These are phyloP conservation scores for Paspalum vaginatum DNA, from an alignment of 176 grass and related monocot species.

Conservation along the genomic window DNA sequence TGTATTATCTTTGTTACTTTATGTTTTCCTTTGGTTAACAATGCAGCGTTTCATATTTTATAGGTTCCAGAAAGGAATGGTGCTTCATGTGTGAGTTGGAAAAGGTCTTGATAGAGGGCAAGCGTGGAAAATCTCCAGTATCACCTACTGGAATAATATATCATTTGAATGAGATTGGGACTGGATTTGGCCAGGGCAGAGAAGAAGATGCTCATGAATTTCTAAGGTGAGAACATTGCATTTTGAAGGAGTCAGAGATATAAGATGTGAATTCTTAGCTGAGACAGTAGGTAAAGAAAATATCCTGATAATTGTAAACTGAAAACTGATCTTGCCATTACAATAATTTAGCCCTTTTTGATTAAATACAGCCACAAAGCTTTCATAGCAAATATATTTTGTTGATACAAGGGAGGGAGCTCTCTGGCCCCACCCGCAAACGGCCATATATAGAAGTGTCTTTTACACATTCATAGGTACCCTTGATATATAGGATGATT, in stretches of 20 bases:
- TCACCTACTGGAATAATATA: conserved; percentile 79
- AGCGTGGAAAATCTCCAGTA: conserved; percentile 50
- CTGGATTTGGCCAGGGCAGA: conserved; percentile 53
- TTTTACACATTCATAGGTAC: no score
- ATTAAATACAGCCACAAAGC: background rate
- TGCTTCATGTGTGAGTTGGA: conserved; percentile 94
- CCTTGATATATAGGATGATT: no score
- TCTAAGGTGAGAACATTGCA: conserved; percentile 58
- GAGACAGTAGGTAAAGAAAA: background rate
- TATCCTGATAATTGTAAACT: background rate
- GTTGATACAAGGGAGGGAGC: background rate
- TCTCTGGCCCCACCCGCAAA: no score
- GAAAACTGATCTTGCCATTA: background rate
- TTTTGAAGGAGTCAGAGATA: background rate
- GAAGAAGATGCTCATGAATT: conserved; percentile 97
- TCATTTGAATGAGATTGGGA: conserved; percentile 61
- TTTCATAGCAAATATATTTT: background rate
- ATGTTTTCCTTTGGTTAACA: background rate
- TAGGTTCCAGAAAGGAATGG: conserved; percentile 74
- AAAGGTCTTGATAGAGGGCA: conserved; percentile 66
- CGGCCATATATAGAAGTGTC: no score
- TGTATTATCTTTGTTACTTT: conserved; percentile 33
- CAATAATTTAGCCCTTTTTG: background rate
- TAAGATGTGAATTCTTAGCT: background rate
- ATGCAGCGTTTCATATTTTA: conserved; percentile 31